These are phyloP conservation scores for Phaffia tasmanica DNA, from an alignment of 768 basidiomycete genomes.

Conservation along the genomic window DNA sequence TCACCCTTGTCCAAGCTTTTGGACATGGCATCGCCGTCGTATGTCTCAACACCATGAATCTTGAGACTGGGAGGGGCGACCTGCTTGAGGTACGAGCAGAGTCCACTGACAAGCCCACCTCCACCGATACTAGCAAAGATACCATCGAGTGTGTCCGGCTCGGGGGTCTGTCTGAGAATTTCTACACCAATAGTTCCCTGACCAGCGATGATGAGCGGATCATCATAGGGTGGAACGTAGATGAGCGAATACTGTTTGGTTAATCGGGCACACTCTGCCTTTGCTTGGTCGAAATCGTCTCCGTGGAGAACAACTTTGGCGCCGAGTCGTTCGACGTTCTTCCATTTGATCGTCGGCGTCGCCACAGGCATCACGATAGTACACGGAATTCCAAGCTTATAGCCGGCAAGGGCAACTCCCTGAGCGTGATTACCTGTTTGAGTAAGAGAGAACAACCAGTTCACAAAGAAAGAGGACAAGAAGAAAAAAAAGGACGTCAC, in stretches of 20 bases:
- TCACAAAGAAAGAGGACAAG: background rate
- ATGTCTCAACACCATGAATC: conserved; percentile 82
- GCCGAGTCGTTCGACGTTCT: conserved; percentile 85
- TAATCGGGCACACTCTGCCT: conserved; percentile 80
- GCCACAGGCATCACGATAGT: conserved; percentile 98
- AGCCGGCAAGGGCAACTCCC: conserved; percentile 91
- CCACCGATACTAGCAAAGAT: conserved; percentile 90
- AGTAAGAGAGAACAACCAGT: background rate
- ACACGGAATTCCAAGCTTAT: conserved; percentile 74
- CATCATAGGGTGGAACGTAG: conserved; percentile 94
- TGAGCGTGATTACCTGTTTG: conserved; percentile 89
- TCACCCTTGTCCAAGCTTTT: conserved; percentile 68
- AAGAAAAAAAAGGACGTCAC: conserved; percentile 1
- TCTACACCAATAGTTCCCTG: conserved; percentile 94
- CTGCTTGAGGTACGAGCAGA: conserved; percentile 81
- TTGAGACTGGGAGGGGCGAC: conserved; percentile 73
- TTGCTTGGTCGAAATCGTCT: conserved; percentile 88
- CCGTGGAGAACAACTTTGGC: conserved; percentile 91
- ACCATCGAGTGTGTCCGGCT: conserved; percentile 57
- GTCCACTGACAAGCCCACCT: conserved; percentile 83
- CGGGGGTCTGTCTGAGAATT: conserved; percentile 75
- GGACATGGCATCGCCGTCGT: conserved; percentile 90
- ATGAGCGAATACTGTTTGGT: conserved; percentile 62
- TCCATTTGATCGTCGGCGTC: conserved; percentile 91
- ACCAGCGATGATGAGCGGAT: conserved; percentile 91